Evolutionary conservation across 306 rosid species (phyloP), one percentile per base, ranked within the genome.

Genomic region (Styphnolobium japonicum): DNA sequence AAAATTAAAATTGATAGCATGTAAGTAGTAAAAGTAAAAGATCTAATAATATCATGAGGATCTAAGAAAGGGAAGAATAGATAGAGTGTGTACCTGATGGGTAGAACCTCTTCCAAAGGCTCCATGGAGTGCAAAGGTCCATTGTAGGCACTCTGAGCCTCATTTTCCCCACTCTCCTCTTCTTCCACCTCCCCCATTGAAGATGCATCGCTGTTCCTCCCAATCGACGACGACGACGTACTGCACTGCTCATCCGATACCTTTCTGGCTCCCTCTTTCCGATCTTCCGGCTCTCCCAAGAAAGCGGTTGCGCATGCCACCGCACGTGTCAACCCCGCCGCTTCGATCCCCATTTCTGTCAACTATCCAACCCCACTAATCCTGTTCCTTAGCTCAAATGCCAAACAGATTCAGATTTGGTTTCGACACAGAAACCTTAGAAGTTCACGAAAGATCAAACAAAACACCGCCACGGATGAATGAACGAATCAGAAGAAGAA

Each of bases 161-260:
- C 98, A 60, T 86, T 83, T 71, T 88, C 93, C 8, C 67, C 93
- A 16, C 72, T 58, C 11, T 23, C 73, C 67, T 87, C 89, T 2
- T 85, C 91, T 12, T 56, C 91, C 39, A 33, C 89, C 88, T 80
- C 55, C 45, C 90, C 6, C n/a, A n/a, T n/a, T n/a, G 89, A 82
- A 7, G 85, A 88, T 67, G 76, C 83, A 78, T 92, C 98, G 77
- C 98, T 95, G 80, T 92, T 83, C 77, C 87, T 89, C 63, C 98
- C 98, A 61, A 95, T 92, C 90, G 98, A 94, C 7, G 97, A 92
- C 42, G 95, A 58, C 11, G 94, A 31, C 7, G 92, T 73, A 64
- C 89, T 83, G 69, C 90, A 89, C 63, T 27, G 45, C 33, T 81
- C 91, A 23, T 73, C 87, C 6, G 37, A 33, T 48, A 4, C 42